phyloP scores from a whole-genome alignment of 176 grass and related monocot genomes.

The Zea mays region Zm-B73-REFERENCE-NAM-5.0 NC_050100.1:74823501-74824000 shows the following conservation, averaged over 20 bases:
- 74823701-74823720: constrained; percentile 68
- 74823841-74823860: constrained; percentile 63
- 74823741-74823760: constrained; percentile 12
- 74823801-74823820: constrained; percentile 4
- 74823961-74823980: constrained; percentile 4
- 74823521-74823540: constrained; percentile 62
- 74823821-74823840: constrained; percentile 20
- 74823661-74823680: constrained; percentile 84
- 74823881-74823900: constrained; percentile 97
- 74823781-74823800: background rate
- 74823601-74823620: constrained; percentile 48
- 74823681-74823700: constrained; percentile 80
- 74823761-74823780: constrained; percentile 13
- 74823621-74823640: constrained; percentile 61
- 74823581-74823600: constrained; percentile 19
- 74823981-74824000: constrained; percentile 5
- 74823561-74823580: constrained; percentile 28
- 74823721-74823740: constrained; percentile 52
- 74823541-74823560: constrained; percentile 58
- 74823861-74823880: constrained; percentile 84
- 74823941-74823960: constrained; percentile 54
- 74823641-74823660: constrained; percentile 83
- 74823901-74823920: constrained; percentile 75
- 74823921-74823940: constrained; percentile 85
- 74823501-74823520: constrained; percentile 67